Percentiles rank a stretch among this genome's conserved stretches.
These are phyloP conservation scores for Perkinsus marinus DNA, from an alignment of 169 alveolate genomes.

Conservation along the genomic window DNA sequence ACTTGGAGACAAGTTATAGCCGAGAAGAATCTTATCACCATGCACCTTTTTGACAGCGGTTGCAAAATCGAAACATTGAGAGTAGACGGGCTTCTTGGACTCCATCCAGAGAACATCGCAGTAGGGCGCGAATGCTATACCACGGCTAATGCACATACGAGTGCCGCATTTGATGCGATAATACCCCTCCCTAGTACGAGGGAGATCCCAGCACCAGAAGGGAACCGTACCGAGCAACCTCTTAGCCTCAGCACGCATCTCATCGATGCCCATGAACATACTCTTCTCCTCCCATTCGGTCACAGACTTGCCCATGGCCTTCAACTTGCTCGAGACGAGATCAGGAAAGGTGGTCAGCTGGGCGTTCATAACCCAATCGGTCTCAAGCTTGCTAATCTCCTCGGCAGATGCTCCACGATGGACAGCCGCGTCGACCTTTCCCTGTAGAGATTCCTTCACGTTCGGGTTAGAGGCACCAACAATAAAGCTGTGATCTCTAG, in stretches of 20 bases:
- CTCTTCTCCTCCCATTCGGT: not conserved
- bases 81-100: conserved; percentile 53
- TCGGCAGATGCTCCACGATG: conserved; percentile 13
- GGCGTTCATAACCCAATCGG: not conserved
- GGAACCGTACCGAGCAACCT: not conserved
- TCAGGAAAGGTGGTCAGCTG: not conserved
- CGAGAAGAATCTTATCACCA: conserved; percentile 42
- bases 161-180: conserved; percentile 21
- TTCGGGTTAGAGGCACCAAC: conserved; percentile 44
- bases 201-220: not conserved
- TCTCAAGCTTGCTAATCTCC: conserved; percentile 31
- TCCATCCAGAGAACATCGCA: conserved; percentile 57
- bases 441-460: conserved; percentile 33
- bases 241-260: not conserved
- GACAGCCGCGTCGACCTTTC: not conserved
- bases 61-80: conserved; percentile 47
- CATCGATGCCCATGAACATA: not conserved
- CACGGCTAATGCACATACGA: conserved; percentile 20
- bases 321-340: not conserved
- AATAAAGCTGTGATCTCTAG: conserved; percentile 54
- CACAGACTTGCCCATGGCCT: not conserved
- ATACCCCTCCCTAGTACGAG: conserved; percentile 10
- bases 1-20: conserved; percentile 58
- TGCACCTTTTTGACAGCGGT: conserved; percentile 22
- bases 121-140: conserved; percentile 13